Base-by-base conservation (phyloP, 192 early-diverging fungal genomes). In the Coemansia sp. region DNA sequence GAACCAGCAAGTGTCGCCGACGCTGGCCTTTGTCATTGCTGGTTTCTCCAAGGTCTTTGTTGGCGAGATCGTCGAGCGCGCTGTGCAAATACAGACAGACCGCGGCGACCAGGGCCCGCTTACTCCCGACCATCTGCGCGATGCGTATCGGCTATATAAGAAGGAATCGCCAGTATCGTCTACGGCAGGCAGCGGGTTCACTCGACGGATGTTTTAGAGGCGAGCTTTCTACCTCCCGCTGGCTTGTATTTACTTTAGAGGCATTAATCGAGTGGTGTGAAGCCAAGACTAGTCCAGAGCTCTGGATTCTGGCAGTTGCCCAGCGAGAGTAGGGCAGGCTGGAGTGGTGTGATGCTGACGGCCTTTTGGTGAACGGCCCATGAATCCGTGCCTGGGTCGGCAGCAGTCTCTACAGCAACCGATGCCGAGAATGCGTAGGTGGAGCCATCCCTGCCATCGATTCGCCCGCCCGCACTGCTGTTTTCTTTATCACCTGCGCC, bases 21-120 rank as follows among this genome's bases (percentile, higher is more conserved):
- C 82, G 7, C 75, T 84, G 70, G 81, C 82, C 0, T 85, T 92
- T 68, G 86, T 92, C 4, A 80, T 92, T 1, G 87, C 88, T 33
- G 90, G 92, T n/a, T 90, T 89, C 39, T 75, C 82, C 14, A 95
- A 95, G 47, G 82, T 95, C 5, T 95, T 89, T 77, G 82, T 95
- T 4, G 92, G 90, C 18, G 88, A 94, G 59, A 85, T 95, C 47
- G 77, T 89, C 12, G 92, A 95, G 60, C 74, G 76, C 42, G 91
- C 91, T 0, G 67, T 83, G 7, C 80, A 88, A 53, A 73, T 94
- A 5, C 85, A 87, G 83, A 61, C 75, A n/a, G 89, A 90, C 14
- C 83, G 85, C 72, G 83, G 82, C 12, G 79, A 91, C 32, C 61
- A 60, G 3, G 88, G 90, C 2, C 49, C 88, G 0, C 75, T 94